These are phyloP conservation scores for Myxozyma melibiosi DNA, from an alignment of 805 yeast species.

Conservation along the genomic window DNA sequence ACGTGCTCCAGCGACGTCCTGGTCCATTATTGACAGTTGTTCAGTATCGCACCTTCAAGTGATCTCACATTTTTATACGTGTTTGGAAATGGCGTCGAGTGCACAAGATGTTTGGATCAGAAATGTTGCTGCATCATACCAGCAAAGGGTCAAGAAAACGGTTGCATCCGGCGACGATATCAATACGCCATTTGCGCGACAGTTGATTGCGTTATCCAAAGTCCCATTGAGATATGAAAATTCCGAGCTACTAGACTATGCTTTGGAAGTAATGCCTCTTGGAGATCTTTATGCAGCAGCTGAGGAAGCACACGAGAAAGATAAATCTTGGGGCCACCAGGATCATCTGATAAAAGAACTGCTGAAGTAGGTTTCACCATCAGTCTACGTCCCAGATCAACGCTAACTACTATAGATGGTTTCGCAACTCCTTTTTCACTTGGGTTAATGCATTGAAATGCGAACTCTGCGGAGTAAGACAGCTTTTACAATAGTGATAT, in stretches of 20 bases:
- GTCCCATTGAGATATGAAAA: constrained; percentile 48
- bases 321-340: constrained; percentile 47
- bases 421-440: constrained; percentile 73
- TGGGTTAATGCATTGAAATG: constrained; percentile 83
- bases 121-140: too few relatives aligned
- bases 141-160: too few relatives aligned
- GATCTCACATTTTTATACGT: too few relatives aligned
- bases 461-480: constrained; percentile 48
- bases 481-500: background rate
- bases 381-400: too few relatives aligned
- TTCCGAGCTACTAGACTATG: constrained; percentile 52
- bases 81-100: too few relatives aligned
- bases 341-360: constrained; percentile 63
- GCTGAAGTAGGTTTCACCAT: constrained; percentile 38
- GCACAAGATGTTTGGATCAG: too few relatives aligned
- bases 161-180: background rate
- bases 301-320: constrained; percentile 47
- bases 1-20: too few relatives aligned
- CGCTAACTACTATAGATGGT: constrained; percentile 50
- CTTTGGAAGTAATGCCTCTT: constrained; percentile 64
- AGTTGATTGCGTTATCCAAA: background rate
- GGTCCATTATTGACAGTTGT: too few relatives aligned
- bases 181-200: background rate
- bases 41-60: too few relatives aligned
- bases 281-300: constrained; percentile 62